Base-by-base conservation (phyloP, 1,284 basidiomycete genomes). In the Irpex lacteus region DNA sequence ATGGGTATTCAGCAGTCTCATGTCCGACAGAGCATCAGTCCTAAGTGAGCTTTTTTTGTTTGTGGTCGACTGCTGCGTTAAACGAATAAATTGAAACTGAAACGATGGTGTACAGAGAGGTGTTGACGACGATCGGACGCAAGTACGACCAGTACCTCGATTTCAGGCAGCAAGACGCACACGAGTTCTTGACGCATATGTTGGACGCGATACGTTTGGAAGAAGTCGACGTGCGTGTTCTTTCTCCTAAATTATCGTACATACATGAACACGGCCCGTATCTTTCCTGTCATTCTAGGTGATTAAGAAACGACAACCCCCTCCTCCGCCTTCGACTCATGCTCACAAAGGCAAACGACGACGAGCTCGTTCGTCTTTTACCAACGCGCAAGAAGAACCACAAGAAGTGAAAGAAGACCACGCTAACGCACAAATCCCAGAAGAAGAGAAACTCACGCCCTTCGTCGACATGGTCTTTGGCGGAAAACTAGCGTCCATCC, bases 181-280 rank as follows among this genome's bases (percentile, higher is more conserved):
- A 98, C 73, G 96, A 98, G 78, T 90, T 97, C 68, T 78, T 98
- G 55, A 83, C 94, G 47, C 95, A 96, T 67, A 80, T 98, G 63
- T 80, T 98, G 55, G 96, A 98, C 74, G 91, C 89, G n/a, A 92
- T 96, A 83, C 86, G 94, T 59, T 96, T 96, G 94, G 96, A 98
- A 74, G 95, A 98, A 75, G 80, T 90, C 65, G 96, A 98, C 74
- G 92, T 95, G 70, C 76, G 91, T 78, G 1, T 36, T 52, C 60
- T 52, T 18, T 36, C 54, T 9, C 34, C 9, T 56, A 7, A 8
- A 18, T 11, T 11, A 8, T 19, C 9, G 13, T 56, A 18, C 21
- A 34, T 9, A 8, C 9, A 5, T 56, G 54, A 9, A 36, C 26
- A 26, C 26, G 26, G 4, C 26, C 26, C 3, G 26, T 26, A 26